Percentiles rank a stretch among this genome's conserved stretches.
Evolutionary conservation across 1,139 yeast species (phyloP).

Genomic region (Suhomyces maxii): DNA sequence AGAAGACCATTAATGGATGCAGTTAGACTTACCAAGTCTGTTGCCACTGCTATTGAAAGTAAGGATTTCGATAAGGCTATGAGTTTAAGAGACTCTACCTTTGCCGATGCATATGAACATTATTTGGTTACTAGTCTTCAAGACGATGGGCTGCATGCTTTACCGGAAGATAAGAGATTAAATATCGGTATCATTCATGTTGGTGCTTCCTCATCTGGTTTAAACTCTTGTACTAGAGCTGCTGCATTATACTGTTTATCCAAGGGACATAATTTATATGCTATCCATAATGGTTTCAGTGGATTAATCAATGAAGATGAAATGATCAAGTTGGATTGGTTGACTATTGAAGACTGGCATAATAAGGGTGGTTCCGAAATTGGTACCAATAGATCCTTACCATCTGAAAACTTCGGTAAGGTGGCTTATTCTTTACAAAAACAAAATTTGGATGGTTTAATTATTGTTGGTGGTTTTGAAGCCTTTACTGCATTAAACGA

Average conservation of each 20-base stretch:
- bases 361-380: constrained; percentile 78
- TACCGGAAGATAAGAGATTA: constrained; percentile 57
- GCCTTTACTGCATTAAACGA: constrained; percentile 71
- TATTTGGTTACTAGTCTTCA: constrained; percentile 68
- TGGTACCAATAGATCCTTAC: constrained; percentile 76
- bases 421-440: constrained; percentile 77
- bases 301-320: constrained; percentile 78
- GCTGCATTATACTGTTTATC: constrained; percentile 75
- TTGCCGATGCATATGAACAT: constrained; percentile 68
- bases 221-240: constrained; percentile 76
- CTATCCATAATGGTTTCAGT: constrained; percentile 73
- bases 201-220: constrained; percentile 84
- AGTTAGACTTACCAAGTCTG: constrained; percentile 65
- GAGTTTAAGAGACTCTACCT: constrained; percentile 68
- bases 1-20: constrained; percentile 73
- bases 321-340: constrained; percentile 61
- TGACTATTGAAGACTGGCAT: constrained; percentile 73
- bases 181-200: constrained; percentile 77
- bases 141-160: constrained; percentile 58
- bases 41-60: constrained; percentile 62
- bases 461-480: constrained; percentile 79
- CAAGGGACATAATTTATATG: constrained; percentile 70
- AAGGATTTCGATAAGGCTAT: constrained; percentile 67
- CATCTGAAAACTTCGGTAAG: constrained; percentile 65
- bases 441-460: constrained; percentile 68